These are phyloP conservation scores for Kazachstania africana DNA, from an alignment of 805 yeast genomes.

Conservation along the genomic window DNA sequence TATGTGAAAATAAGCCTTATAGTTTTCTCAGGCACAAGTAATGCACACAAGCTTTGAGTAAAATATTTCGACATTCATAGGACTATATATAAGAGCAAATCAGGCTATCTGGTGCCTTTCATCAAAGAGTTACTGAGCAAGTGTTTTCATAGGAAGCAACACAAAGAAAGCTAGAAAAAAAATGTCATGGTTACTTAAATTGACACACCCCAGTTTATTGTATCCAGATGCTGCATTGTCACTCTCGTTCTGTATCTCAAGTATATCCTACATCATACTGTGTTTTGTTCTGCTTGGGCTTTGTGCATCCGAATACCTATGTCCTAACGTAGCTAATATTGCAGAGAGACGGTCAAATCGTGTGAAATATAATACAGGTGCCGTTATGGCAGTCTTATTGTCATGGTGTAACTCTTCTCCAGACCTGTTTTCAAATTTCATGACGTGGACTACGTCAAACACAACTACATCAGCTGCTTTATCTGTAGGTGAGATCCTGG, in stretches of 20 bases:
- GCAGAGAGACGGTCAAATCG: slow-evolving; percentile 15
- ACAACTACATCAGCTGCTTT: slow-evolving; percentile 17
- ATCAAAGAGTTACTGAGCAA: too few species aligned
- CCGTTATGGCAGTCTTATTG: slow-evolving; percentile 21
- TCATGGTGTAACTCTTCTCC: slow-evolving; percentile 30
- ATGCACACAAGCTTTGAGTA: too few species aligned
- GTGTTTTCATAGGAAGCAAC: too few species aligned
- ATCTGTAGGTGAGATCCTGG: slow-evolving; percentile 27
- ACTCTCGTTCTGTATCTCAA: slow-evolving; percentile 13
- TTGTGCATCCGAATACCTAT: slow-evolving; percentile 27
- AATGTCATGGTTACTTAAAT: slow-evolving; percentile 14
- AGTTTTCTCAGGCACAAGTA: too few species aligned
- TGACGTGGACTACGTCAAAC: slow-evolving; percentile 23
- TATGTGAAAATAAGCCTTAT: too few species aligned
- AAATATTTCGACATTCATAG: too few species aligned
- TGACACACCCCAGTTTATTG: slow-evolving; percentile 21
- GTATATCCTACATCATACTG: slow-evolving; percentile 16
- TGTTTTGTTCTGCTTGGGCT: slow-evolving; percentile 25
- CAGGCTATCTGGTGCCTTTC: too few species aligned
- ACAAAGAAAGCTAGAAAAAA: too few species aligned
- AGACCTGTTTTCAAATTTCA: slow-evolving; percentile 26
- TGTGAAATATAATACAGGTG: slow-evolving; percentile 7
- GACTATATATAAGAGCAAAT: too few species aligned
- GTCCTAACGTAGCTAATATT: slow-evolving; percentile 25
- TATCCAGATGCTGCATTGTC: slow-evolving; percentile 14